phyloP scores from a whole-genome alignment of 2,329 filamentous ascomycete species.

The Colletotrichum tropicicola region DNA sequence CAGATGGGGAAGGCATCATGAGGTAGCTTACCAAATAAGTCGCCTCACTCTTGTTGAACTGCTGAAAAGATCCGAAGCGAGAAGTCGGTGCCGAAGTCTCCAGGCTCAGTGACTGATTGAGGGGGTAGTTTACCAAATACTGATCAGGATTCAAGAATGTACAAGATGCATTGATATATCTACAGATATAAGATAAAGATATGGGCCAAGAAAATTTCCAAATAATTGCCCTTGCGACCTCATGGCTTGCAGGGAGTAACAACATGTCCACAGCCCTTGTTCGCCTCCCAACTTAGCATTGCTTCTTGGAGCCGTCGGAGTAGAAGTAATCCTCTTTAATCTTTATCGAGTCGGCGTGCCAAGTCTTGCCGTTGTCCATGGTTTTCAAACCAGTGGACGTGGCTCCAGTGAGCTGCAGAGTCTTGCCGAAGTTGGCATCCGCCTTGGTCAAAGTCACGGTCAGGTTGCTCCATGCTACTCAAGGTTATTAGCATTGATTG shows the following conservation, averaged over 20 bases:
- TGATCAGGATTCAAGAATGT: not conserved
- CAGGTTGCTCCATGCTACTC: not conserved
- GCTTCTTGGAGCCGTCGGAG: slow-evolving; percentile 12
- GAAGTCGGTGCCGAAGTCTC: not conserved
- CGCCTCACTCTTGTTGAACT: too few relatives aligned
- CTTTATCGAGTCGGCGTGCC: slow-evolving; percentile 9
- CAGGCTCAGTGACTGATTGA: not conserved
- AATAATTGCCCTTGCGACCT: too few relatives aligned
- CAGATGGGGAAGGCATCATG: too few relatives aligned
- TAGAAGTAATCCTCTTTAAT: slow-evolving; percentile 21
- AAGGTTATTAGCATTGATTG: not conserved
- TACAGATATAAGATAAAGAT: not conserved
- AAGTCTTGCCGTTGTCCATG: slow-evolving; percentile 7
- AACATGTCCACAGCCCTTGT: not conserved
- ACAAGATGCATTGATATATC: not conserved
- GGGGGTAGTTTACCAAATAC: not conserved
- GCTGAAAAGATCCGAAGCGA: too few relatives aligned
- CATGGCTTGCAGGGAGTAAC: too few relatives aligned
- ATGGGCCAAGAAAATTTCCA: too few relatives aligned
- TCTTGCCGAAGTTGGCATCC: not conserved
- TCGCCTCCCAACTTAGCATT: slow-evolving; percentile 5
- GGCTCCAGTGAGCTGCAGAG: not conserved
- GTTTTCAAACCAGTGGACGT: slow-evolving; percentile 1
- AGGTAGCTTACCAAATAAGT: too few relatives aligned
- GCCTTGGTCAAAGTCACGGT: not conserved